phyloP scores from a whole-genome alignment of 2,329 filamentous ascomycete genomes.

The Neurospora crassa region DNA sequence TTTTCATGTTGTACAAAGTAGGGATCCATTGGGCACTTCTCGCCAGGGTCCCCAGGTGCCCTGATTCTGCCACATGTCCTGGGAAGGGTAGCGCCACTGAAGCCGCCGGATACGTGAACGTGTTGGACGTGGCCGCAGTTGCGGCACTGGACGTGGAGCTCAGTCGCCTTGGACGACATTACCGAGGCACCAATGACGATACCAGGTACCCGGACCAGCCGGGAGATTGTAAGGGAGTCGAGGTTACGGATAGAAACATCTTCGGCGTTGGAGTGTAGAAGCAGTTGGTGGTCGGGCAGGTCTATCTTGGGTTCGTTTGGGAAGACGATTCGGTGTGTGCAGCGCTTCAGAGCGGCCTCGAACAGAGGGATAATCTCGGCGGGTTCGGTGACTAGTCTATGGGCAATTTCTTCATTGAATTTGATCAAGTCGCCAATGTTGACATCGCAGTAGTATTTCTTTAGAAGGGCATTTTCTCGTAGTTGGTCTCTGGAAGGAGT shows the following conservation, averaged over 20 bases:
- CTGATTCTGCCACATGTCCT: conserved; percentile 61
- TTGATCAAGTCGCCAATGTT: conserved; percentile 93
- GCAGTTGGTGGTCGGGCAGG: conserved; percentile 85
- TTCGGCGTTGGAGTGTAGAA: conserved; percentile 85
- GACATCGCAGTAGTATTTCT: conserved; percentile 92
- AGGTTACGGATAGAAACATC: conserved; percentile 90
- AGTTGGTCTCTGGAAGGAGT: conserved; percentile 67
- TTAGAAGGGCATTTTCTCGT: conserved; percentile 85
- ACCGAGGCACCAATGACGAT: conserved; percentile 97
- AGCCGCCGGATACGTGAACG: conserved; percentile 71
- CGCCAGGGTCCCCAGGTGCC: conserved; percentile 54
- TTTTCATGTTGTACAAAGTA: conserved; percentile 95
- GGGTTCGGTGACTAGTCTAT: conserved; percentile 80
- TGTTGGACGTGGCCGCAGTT: conserved; percentile 67
- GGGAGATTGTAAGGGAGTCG: conserved; percentile 83
- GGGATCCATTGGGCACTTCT: conserved; percentile 83
- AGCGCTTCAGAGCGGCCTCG: conserved; percentile 79
- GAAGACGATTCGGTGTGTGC: conserved; percentile 88
- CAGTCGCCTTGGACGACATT: conserved; percentile 89
- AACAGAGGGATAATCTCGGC: conserved; percentile 91
- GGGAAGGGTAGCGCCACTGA: conserved; percentile 77
- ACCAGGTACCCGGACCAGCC: conserved; percentile 91
- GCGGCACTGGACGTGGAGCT: conserved; percentile 77
- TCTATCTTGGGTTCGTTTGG: conserved; percentile 57
- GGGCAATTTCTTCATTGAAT: conserved; percentile 90